Conservation (phyloP, 768 basidiomycete species). For the Tricholoma sp. region DNA sequence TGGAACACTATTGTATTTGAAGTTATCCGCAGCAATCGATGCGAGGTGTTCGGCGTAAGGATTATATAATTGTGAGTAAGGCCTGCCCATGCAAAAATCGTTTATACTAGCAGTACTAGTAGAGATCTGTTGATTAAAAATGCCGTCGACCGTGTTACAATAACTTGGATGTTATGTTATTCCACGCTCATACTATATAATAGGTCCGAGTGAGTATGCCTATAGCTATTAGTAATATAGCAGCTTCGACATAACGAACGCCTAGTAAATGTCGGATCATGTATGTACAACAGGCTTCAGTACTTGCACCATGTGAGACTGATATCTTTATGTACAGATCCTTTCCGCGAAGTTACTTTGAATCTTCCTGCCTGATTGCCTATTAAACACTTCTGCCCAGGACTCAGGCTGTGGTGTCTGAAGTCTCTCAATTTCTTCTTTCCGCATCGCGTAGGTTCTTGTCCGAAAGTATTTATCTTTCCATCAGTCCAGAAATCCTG, state of each 20-base stretch:
- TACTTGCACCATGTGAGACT: neutral
- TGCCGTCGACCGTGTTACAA: too few species aligned
- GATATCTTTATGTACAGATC: neutral
- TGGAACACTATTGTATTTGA: neutral
- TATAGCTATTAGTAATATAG: too few species aligned
- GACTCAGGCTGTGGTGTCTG: neutral
- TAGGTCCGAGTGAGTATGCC: too few species aligned
- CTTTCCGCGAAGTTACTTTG: neutral
- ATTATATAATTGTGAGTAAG: neutral
- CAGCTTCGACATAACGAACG: too few species aligned
- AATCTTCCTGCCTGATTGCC: slow-evolving; percentile 3
- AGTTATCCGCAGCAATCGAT: neutral
- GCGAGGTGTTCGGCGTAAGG: neutral
- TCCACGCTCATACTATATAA: too few species aligned
- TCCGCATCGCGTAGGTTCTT: neutral
- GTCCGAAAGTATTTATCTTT: neutral
- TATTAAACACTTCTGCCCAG: neutral
- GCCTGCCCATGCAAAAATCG: neutral
- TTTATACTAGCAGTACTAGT: too few species aligned
- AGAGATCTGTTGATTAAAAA: too few species aligned
- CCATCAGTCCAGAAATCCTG: neutral
- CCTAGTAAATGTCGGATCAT: neutral
- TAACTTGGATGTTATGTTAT: too few species aligned
- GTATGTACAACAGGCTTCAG: neutral
- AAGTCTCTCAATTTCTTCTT: neutral